Conservation (phyloP, 2,329 filamentous ascomycete genomes). For the Myotisia sp. region DNA sequence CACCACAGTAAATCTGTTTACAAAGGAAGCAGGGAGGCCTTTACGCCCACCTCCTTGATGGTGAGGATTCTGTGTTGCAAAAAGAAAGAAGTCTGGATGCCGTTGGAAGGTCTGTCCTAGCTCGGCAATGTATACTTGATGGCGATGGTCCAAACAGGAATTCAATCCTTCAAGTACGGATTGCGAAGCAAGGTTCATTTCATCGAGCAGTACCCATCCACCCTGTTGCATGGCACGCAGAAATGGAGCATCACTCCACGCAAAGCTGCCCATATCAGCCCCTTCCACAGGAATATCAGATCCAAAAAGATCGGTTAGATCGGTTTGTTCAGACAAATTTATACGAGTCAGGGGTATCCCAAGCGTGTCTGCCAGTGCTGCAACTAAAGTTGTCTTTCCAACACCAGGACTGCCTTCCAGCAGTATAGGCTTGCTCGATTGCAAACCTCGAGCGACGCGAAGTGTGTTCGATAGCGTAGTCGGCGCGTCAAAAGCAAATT, state of each 20-base stretch:
- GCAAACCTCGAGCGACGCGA: conserved; percentile 76
- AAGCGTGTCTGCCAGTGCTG: conserved; percentile 64
- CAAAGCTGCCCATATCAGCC: conserved; percentile 77
- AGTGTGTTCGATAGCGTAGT: conserved; percentile 85
- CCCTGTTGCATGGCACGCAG: conserved; percentile 91
- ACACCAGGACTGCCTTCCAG: conserved; percentile 96
- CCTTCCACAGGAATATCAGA: conserved; percentile 92
- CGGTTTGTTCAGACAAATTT: conserved; percentile 94
- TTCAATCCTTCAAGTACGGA: conserved; percentile 93
- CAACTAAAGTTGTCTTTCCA: conserved; percentile 87
- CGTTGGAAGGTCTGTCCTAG: conserved; percentile 85
- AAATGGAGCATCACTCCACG: conserved; percentile 92
- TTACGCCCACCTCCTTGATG: conserved; percentile 93
- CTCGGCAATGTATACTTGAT: conserved; percentile 89
- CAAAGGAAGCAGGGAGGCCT: conserved; percentile 85
- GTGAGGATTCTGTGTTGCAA: conserved; percentile 94
- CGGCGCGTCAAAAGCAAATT: conserved; percentile 71
- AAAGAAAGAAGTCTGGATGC: conserved; percentile 81
- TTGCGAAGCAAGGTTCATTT: conserved; percentile 97
- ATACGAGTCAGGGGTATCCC: conserved; percentile 79
- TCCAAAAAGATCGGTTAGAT: conserved; percentile 92
- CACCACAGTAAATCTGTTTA: conserved; percentile 95
- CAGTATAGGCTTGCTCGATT: conserved; percentile 78
- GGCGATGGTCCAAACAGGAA: conserved; percentile 88
- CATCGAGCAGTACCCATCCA: conserved; percentile 91